phyloP scores from a whole-genome alignment of 1,139 yeast genomes.

The Groenewaldozyma sp. region DNA sequence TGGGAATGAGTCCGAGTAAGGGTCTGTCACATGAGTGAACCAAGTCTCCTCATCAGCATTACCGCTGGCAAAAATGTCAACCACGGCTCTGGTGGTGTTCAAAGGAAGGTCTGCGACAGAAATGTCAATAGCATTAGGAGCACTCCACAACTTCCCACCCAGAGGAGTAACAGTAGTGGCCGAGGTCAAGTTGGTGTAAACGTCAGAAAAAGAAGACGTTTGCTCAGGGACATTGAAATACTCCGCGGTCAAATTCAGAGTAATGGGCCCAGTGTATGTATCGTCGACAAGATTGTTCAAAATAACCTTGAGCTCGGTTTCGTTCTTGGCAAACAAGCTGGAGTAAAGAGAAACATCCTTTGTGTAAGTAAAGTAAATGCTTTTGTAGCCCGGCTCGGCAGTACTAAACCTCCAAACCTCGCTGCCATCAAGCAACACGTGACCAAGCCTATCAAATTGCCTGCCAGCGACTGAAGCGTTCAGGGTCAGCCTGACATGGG shows the following conservation, averaged over 20 bases:
- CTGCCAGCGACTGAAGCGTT: slow-evolving; percentile 53
- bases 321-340: slow-evolving; percentile 35
- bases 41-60: slow-evolving; percentile 78
- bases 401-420: slow-evolving; percentile 84
- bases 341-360: slow-evolving; percentile 61
- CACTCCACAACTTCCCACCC: slow-evolving; percentile 3
- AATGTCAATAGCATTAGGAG: slow-evolving; percentile 6
- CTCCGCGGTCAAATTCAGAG: slow-evolving; percentile 42
- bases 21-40: slow-evolving; percentile 58
- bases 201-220: neutral
- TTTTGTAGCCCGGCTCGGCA: slow-evolving; percentile 58
- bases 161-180: neutral
- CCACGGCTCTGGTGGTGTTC: slow-evolving; percentile 50
- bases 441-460: slow-evolving; percentile 72
- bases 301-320: slow-evolving; percentile 32
- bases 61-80: slow-evolving; percentile 63
- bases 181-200: neutral
- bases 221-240: slow-evolving; percentile 29
- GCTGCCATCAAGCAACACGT: slow-evolving; percentile 53
- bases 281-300: slow-evolving; percentile 58
- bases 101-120: slow-evolving; percentile 35
- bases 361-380: slow-evolving; percentile 34
- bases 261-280: slow-evolving; percentile 52
- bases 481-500: slow-evolving; percentile 52
- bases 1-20: slow-evolving; percentile 34